Percentiles rank a stretch among this genome's conserved stretches.
Conservation (phyloP, 371 early-diverging fungal species). For the Mortierella sp. region DNA sequence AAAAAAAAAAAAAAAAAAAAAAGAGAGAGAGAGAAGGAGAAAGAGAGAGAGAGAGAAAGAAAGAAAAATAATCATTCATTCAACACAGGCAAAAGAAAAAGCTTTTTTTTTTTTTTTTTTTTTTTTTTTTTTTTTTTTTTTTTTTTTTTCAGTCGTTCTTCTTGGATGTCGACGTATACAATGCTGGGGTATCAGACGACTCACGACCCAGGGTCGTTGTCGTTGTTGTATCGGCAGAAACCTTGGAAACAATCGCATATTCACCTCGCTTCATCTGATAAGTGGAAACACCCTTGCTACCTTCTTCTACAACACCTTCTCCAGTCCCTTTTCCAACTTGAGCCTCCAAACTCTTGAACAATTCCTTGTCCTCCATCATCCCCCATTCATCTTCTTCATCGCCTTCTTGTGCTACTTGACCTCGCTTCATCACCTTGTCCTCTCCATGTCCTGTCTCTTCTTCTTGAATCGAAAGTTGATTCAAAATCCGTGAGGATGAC, state of each 20-base stretch:
- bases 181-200: slow-evolving; percentile 2
- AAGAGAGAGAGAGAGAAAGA: no score
- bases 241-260: slow-evolving; percentile 7
- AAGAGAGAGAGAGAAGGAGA: no score
- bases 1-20: no score
- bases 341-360: slow-evolving; percentile 26
- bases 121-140: not conserved
- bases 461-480: slow-evolving; percentile 19
- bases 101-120: not conserved
- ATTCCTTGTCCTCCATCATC: slow-evolving; percentile 36
- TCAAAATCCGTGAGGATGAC: slow-evolving; percentile 11
- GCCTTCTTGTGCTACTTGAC: slow-evolving; percentile 5
- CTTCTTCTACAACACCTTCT: no score
- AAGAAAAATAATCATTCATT: no score
- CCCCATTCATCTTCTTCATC: slow-evolving; percentile 28
- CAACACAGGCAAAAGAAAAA: no score
- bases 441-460: not conserved
- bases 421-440: not conserved
- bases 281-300: no score
- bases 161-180: slow-evolving; percentile 26
- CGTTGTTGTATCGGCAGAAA: slow-evolving; percentile 27
- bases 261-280: slow-evolving; percentile 1
- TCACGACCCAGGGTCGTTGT: slow-evolving; percentile 9
- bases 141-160: slow-evolving; percentile 19
- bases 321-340: slow-evolving; percentile 9